Evolutionary conservation across 1,284 basidiomycete genomes (phyloP), one percentile per base, ranked within the genome.

Genomic region (Pseudozyma pruni): DNA sequence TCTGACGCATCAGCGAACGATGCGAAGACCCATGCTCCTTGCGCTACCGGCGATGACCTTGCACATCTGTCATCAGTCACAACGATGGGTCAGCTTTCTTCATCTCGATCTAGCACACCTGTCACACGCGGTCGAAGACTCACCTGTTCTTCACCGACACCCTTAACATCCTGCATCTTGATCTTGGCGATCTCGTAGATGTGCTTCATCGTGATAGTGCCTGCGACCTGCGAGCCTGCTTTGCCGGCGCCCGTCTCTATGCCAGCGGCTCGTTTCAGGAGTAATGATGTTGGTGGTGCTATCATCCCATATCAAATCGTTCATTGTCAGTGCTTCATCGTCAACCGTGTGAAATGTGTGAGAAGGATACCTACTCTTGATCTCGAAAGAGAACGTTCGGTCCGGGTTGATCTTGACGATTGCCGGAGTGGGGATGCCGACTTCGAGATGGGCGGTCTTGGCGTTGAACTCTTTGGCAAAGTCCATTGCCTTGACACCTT

Each of bases 401-500:
- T 99, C 96, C 52, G 95, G 92, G 78, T 92, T 90, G 75, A 98
- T 91, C 57, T 89, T 92, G 81, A 99, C 94, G 61, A 91, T 85
- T 14, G 94, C 94, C 10, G 95, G 95, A 35, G 89, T 89, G 2
- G 96, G 95, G 14, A 92, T 87, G 37, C 93, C 93, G 17, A 91
- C 89, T 75, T 91, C 89, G 56, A 96, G 87, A 82, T 94, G 90
- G 19, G 92, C 90, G 88, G 89, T 54, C 91, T 93, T 84, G 93
- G 75, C 80, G 59, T 81, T 81, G 62, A 81, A 81, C 43, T 79
- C 73, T 46, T 98, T 98, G 86, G 94, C 96, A 83, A 98, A 99
- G 85, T 99, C 96, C 90, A 98, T 98, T 17, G 94, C 95, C 85
- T 98, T 98, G 73, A 99, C 94, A 79, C 96, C 96, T 81, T 93